A percentile compares a stretch with the other conserved stretches of the same genome.
Evolutionary conservation across 2,329 filamentous ascomycete genomes (phyloP).

Genomic region (Sarocladiaceae sp.): DNA sequence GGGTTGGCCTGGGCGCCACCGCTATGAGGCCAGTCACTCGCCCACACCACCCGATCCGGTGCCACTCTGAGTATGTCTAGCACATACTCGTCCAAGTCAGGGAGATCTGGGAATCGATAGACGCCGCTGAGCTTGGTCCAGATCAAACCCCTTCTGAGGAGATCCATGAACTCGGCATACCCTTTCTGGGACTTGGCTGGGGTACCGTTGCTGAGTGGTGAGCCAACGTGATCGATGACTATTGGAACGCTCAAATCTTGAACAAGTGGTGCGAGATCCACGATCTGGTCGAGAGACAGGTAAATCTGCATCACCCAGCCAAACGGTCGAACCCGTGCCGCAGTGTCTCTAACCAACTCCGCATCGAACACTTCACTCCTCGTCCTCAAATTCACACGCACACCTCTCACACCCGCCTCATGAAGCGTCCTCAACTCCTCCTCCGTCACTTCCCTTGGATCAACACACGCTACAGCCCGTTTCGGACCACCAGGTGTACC

Average conservation of each 20-base stretch:
- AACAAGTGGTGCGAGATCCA: constrained; percentile 16
- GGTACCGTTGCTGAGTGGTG: constrained; percentile 13
- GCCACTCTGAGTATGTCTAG: constrained; percentile 16
- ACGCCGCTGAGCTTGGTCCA: constrained; percentile 21
- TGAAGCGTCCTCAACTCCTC: background rate
- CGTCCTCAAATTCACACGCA: background rate
- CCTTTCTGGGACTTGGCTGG: constrained; percentile 11
- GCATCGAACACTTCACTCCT: constrained; percentile 13
- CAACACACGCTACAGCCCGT: constrained; percentile 17
- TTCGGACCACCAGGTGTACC: constrained; percentile 13
- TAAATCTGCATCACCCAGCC: constrained; percentile 25
- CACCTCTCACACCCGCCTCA: background rate
- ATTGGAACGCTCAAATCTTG: constrained; percentile 19
- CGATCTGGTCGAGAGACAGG: constrained; percentile 18
- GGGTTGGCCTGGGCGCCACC: constrained; percentile 16
- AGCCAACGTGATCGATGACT: constrained; percentile 21
- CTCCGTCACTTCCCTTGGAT: background rate
- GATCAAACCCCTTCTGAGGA: constrained; percentile 14
- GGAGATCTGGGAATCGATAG: constrained; percentile 18
- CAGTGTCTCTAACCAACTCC: constrained; percentile 15
- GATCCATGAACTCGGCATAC: constrained; percentile 14
- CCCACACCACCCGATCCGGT: constrained; percentile 17
- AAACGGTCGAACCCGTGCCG: constrained; percentile 18
- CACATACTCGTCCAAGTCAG: constrained; percentile 16
- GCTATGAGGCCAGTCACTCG: constrained; percentile 19